Evolutionary conservation across 306 rosid species (phyloP), one percentile per base, ranked within the genome.

Genomic region (Morella rubra): DNA sequence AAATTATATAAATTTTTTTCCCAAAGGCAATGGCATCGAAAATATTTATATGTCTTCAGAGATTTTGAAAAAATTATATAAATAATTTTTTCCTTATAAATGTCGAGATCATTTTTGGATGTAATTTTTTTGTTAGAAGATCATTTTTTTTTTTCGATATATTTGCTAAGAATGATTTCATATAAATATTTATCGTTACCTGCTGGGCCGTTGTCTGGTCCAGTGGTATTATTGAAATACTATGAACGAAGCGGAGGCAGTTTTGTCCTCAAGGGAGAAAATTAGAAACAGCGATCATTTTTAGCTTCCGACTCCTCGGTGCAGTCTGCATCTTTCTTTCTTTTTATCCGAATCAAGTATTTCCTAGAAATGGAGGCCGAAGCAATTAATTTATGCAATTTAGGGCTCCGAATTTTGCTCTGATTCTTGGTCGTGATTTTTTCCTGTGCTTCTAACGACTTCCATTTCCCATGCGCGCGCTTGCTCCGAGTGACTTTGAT

Each of bases 341-440:
- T 22, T 15, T 42, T 58, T 68, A 76, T 56, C 56, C 22, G n/a
- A 46, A 69, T 80, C 71, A 73, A 7, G 8, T 20, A 18, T 22
- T 22, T 58, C 64, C 3, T 55, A 69, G 83, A 44, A 73, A 44
- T 44, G 11, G 61, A 71, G 42, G 54, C 76, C 77, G 52, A 42
- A 42, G 10, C 61, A 10, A 58, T 20, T 6, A 58, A 11, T 49
- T 12, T 12, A 49, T 15, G 15, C 53, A 15, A 49, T 49, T 49
- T 61, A 84, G 78, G 81, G 78, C 41, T 80, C 76, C 76, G 32
- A 71, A 79, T 67, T 77, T n/a, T 51, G 73, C 20, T 67, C 44
- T 41, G 37, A 32, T 32, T 32, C 3, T 32, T 2, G 37, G 37
- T 32, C 20, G 72, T n/a, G 50, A 77, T 47, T 68, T 41, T 42